Conservation (phyloP, 78 protist genomes). For the Dictyostelium citrinum region DNA sequence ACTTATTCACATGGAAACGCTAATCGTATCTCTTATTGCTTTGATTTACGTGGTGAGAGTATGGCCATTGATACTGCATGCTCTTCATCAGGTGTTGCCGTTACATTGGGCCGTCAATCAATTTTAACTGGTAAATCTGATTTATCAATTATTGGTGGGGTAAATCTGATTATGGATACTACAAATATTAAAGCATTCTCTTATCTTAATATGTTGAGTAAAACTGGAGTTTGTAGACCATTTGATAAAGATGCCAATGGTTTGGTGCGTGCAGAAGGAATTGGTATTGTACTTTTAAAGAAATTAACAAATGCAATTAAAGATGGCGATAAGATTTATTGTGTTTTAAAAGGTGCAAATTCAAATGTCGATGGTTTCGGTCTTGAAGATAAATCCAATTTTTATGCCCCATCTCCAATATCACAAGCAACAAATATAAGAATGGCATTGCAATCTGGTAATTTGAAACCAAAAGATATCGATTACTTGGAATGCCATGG, state of each 20-base stretch:
- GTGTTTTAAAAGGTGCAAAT: not conserved
- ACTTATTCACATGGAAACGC: not conserved
- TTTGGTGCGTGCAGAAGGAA: constrained; percentile 77
- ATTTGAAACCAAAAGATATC: not conserved
- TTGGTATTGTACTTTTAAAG: constrained; percentile 71
- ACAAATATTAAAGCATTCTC: not conserved
- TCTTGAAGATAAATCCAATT: not conserved
- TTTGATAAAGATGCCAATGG: constrained; percentile 39
- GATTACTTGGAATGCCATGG: not conserved
- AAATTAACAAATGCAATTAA: not conserved
- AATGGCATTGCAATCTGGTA: constrained; percentile 18
- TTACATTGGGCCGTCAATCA: not conserved
- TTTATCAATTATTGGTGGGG: not conserved
- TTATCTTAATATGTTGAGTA: constrained; percentile 37
- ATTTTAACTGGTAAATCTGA: not conserved
- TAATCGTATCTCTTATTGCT: not conserved
- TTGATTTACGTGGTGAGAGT: not conserved
- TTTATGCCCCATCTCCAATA: not conserved
- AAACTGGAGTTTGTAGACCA: not conserved
- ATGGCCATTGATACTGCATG: not conserved
- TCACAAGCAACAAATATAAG: not conserved
- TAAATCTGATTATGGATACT: constrained; percentile 61
- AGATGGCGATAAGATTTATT: constrained; percentile 24
- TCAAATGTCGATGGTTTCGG: not conserved
- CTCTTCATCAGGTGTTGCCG: not conserved